A percentile compares a stretch with the other conserved stretches of the same genome.
phyloP scores from a whole-genome alignment of 2,329 filamentous ascomycete species.

The Domatiomyces globalis region DNA sequence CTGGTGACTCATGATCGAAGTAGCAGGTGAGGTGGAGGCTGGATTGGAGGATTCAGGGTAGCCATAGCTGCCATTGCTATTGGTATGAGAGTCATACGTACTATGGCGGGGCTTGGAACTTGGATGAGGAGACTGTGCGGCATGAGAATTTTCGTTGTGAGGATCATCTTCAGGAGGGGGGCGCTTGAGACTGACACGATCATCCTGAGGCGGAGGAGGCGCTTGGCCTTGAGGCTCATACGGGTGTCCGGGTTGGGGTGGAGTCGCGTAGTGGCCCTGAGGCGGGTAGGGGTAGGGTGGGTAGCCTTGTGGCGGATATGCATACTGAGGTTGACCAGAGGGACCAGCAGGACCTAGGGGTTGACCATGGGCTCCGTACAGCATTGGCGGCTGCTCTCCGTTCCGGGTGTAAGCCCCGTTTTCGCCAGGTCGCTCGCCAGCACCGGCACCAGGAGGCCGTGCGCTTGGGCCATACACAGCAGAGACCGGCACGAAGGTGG shows the following conservation, averaged over 20 bases:
- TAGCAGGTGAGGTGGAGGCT: conserved; percentile 33
- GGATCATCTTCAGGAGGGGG: conserved; percentile 19
- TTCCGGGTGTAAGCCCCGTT: conserved; percentile 17
- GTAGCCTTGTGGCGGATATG: conserved; percentile 24
- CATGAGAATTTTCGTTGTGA: conserved; percentile 20
- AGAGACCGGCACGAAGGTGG: conserved; percentile 59
- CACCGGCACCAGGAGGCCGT: conserved; percentile 18
- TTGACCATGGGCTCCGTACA: conserved; percentile 38
- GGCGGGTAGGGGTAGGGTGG: conserved; percentile 15
- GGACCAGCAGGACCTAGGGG: conserved; percentile 28
- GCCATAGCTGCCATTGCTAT: conserved; percentile 25
- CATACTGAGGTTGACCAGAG: conserved; percentile 19
- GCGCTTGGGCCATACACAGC: conserved; percentile 42
- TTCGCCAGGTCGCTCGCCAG: conserved; percentile 21
- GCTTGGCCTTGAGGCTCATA: conserved; percentile 25
- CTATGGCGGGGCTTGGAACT: conserved; percentile 25
- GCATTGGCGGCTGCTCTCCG: conserved; percentile 20
- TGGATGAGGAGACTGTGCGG: conserved; percentile 23
- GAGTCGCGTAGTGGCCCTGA: neutral
- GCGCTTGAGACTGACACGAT: conserved; percentile 32
- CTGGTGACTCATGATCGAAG: conserved; percentile 30
- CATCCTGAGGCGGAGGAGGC: conserved; percentile 25
- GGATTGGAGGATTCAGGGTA: conserved; percentile 35
- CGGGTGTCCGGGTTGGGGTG: conserved; percentile 5
- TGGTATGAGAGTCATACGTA: conserved; percentile 28